Evolutionary conservation across 2,329 filamentous ascomycete species (phyloP).

Genomic region (Colletotrichum cereale): DNA sequence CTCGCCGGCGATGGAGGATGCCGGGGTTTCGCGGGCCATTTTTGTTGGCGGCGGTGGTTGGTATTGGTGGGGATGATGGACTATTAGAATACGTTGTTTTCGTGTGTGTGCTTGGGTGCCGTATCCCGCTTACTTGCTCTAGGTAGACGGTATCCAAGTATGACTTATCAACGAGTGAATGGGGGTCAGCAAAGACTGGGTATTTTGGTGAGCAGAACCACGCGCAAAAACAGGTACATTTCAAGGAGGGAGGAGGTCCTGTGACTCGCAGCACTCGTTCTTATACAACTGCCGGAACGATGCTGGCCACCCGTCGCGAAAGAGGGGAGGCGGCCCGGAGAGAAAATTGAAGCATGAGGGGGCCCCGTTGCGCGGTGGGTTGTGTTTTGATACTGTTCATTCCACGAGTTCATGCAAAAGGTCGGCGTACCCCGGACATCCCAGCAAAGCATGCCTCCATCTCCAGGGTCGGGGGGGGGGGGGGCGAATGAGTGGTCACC

Average conservation of each 20-base stretch:
- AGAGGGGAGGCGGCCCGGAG: not conserved
- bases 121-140: not conserved
- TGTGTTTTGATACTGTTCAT: slow-evolving; percentile 39
- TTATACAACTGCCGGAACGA: slow-evolving; percentile 31
- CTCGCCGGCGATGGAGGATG: slow-evolving; percentile 18
- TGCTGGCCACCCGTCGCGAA: slow-evolving; percentile 3
- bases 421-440: slow-evolving; percentile 34
- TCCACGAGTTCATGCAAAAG: slow-evolving; percentile 43
- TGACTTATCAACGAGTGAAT: slow-evolving; percentile 30
- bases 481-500: not conserved
- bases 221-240: not conserved
- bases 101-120: not conserved
- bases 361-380: slow-evolving; percentile 14
- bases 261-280: not conserved
- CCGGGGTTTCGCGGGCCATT: slow-evolving; percentile 40
- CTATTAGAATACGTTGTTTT: slow-evolving; percentile 1
- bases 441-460: slow-evolving; percentile 25
- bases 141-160: not conserved
- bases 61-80: not conserved
- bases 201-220: slow-evolving; percentile 29
- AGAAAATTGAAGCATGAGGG: slow-evolving; percentile 34
- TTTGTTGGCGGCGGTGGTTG: not conserved
- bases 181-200: slow-evolving; percentile 23
- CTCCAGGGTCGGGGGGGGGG: not conserved
- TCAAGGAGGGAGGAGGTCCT: not conserved